Percentiles rank a stretch among this genome's conserved stretches.
Conservation (phyloP, 305 asterid species). For the Fraxinus platypoda region DNA sequence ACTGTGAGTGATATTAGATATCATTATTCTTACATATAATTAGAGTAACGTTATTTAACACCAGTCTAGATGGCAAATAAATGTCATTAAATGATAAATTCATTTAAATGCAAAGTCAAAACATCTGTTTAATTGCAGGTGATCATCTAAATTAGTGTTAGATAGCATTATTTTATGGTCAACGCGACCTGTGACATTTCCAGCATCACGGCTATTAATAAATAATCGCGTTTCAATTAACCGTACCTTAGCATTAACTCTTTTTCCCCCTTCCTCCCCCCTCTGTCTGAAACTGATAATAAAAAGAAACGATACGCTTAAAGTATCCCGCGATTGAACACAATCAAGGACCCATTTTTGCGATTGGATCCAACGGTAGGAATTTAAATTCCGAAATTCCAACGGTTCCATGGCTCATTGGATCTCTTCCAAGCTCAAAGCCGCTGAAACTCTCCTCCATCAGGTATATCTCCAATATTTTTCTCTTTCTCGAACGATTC, state of each 20-base stretch:
- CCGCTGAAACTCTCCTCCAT: constrained; percentile 90
- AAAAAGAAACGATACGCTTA: background rate
- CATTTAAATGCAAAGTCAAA: no score
- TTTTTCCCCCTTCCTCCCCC: constrained; percentile 3
- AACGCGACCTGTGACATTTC: background rate
- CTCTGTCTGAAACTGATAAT: constrained; percentile 21
- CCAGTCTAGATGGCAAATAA: no score
- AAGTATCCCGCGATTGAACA: constrained; percentile 16
- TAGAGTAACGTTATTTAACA: no score
- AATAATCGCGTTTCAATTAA: background rate
- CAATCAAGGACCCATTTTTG: background rate
- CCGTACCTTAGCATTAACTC: constrained; percentile 18
- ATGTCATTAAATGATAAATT: no score
- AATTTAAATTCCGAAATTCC: constrained; percentile 19
- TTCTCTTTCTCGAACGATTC: background rate
- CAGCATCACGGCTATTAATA: constrained; percentile 19
- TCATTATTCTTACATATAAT: no score
- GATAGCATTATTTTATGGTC: no score
- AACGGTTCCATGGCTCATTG: constrained; percentile 74
- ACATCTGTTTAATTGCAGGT: no score
- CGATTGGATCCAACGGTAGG: constrained; percentile 22
- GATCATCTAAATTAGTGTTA: no score
- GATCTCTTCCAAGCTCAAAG: constrained; percentile 98
- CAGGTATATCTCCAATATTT: constrained; percentile 46
- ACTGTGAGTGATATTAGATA: no score